Evolutionary conservation across 2,329 filamentous ascomycete species (phyloP).

Genomic region (Didymella lethalis): DNA sequence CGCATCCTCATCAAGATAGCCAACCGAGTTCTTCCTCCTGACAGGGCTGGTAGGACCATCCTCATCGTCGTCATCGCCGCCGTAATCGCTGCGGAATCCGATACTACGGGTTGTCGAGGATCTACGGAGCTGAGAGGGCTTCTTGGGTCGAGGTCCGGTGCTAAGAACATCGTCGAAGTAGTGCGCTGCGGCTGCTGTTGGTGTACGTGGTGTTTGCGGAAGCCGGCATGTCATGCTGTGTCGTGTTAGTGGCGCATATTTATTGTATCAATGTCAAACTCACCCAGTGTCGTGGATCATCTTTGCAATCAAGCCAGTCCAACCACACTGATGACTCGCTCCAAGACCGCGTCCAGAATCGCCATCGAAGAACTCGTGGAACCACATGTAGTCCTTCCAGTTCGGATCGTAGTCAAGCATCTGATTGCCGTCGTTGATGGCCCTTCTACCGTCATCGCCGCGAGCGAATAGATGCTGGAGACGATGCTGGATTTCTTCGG

Average conservation of each 20-base stretch:
- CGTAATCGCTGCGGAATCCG: constrained; percentile 80
- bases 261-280: constrained; percentile 46
- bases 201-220: constrained; percentile 90
- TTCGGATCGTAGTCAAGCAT: constrained; percentile 88
- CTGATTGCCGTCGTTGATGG: constrained; percentile 85
- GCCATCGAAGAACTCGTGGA: constrained; percentile 97
- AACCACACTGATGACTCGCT: constrained; percentile 93
- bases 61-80: constrained; percentile 49
- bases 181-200: constrained; percentile 81
- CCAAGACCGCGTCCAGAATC: constrained; percentile 89
- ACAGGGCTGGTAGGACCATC: constrained; percentile 37
- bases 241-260: constrained; percentile 53
- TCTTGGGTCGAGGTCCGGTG: constrained; percentile 52
- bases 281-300: constrained; percentile 98
- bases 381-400: constrained; percentile 95
- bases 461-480: constrained; percentile 90
- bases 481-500: constrained; percentile 93
- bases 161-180: constrained; percentile 95
- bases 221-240: constrained; percentile 40
- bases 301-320: constrained; percentile 94
- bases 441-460: constrained; percentile 83
- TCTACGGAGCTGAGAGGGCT: constrained; percentile 69
- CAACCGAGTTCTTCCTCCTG: constrained; percentile 57
- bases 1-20: constrained; percentile 62
- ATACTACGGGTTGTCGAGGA: constrained; percentile 86